A percentile compares a stretch with the other conserved stretches of the same genome.
phyloP scores from a whole-genome alignment of 768 basidiomycete species.

The Boletellus emodensis region DNA sequence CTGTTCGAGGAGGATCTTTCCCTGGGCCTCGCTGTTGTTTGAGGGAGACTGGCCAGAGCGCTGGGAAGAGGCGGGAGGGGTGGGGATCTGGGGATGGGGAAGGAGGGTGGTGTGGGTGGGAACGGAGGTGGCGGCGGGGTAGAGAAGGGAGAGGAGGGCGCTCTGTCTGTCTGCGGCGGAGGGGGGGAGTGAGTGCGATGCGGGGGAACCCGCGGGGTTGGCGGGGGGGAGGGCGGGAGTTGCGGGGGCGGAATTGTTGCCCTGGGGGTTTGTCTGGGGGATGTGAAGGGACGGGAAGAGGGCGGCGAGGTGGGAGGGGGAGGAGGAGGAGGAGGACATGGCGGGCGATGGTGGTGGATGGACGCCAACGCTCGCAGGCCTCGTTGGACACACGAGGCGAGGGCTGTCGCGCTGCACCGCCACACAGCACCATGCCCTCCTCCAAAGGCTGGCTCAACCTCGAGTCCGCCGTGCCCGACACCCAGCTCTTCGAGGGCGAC shows the following conservation, averaged over 20 bases:
- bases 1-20: slow-evolving; percentile 74
- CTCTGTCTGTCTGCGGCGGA: slow-evolving; percentile 65
- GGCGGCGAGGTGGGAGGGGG: slow-evolving; percentile 62
- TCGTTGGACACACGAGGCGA: slow-evolving; percentile 30
- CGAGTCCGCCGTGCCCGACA: slow-evolving; percentile 73
- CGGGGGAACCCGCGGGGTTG: slow-evolving; percentile 36
- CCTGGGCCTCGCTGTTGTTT: slow-evolving; percentile 57
- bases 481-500: slow-evolving; percentile 83
- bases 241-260: slow-evolving; percentile 41
- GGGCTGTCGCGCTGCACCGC: not conserved
- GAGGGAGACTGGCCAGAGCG: slow-evolving; percentile 54
- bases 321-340: slow-evolving; percentile 15
- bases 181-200: slow-evolving; percentile 29
- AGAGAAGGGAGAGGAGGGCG: slow-evolving; percentile 67
- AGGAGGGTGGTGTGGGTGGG: slow-evolving; percentile 17
- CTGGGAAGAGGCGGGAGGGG: slow-evolving; percentile 59
- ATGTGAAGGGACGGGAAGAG: slow-evolving; percentile 45
- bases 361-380: slow-evolving; percentile 3
- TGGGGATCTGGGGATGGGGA: slow-evolving; percentile 53
- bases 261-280: slow-evolving; percentile 14
- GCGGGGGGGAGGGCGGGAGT: slow-evolving; percentile 41
- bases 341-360: not conserved
- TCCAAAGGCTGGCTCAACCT: slow-evolving; percentile 86
- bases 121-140: slow-evolving; percentile 43
- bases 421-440: slow-evolving; percentile 34